phyloP scores from a whole-genome alignment of 495 filamentous ascomycete genomes.

The Sphaerosporella brunnea region DNA sequence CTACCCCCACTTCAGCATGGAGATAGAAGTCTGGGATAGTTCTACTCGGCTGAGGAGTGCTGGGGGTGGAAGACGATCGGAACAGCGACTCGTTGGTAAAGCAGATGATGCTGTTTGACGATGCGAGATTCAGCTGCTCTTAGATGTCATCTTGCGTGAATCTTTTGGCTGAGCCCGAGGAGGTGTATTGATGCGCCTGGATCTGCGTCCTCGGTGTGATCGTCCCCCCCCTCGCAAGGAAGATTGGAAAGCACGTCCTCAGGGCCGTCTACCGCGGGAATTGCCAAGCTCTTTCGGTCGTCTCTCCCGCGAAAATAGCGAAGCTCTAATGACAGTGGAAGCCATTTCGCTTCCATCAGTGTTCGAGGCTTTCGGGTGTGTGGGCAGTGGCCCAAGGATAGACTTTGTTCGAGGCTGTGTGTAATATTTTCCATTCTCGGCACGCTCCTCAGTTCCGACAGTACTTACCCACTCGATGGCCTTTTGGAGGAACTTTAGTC shows the following conservation, averaged over 20 bases:
- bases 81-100: background rate
- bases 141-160: constrained; percentile 20
- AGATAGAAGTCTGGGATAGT: background rate
- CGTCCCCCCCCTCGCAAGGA: background rate
- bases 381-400: no score
- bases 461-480: no score
- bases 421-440: constrained; percentile 16
- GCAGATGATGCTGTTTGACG: background rate
- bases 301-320: constrained; percentile 21
- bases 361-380: constrained; percentile 8
- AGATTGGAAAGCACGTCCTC: background rate
- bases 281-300: constrained; percentile 18
- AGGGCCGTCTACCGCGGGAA: background rate
- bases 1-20: no score
- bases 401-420: no score
- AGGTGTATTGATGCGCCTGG: constrained; percentile 11
- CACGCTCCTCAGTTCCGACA: constrained; percentile 15
- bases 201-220: constrained; percentile 9
- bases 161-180: constrained; percentile 14
- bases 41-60: background rate
- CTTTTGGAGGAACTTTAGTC: constrained; percentile 22
- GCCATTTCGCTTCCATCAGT: constrained; percentile 16
- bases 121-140: constrained; percentile 14
- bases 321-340: constrained; percentile 21
- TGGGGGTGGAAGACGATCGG: background rate